Conservation (phyloP, 371 early-diverging fungal species). For the Paramicrosporidium saccamoebae region DNA sequence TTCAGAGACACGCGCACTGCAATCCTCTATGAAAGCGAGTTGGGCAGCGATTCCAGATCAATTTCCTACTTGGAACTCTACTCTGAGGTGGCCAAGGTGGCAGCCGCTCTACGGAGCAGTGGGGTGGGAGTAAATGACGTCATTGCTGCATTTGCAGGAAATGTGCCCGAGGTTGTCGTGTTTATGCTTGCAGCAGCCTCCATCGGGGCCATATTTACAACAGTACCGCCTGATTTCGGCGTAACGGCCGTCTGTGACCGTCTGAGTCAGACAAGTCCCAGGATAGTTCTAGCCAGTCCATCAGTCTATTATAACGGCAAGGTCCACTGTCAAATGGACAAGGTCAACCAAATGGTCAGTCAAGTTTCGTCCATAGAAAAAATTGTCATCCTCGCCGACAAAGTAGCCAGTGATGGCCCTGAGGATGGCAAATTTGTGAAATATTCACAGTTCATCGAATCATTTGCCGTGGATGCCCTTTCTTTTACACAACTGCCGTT, state of each 20-base stretch:
- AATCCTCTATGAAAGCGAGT: conserved; percentile 38
- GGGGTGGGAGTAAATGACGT: conserved; percentile 58
- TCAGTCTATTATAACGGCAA: conserved; percentile 64
- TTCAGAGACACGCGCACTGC: conserved; percentile 9
- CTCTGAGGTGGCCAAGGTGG: conserved; percentile 23
- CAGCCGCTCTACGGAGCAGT: conserved; percentile 23
- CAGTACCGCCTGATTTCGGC: conserved; percentile 83
- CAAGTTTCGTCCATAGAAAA: conserved; percentile 17
- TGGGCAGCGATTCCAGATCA: conserved; percentile 3
- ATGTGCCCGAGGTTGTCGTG: conserved; percentile 47
- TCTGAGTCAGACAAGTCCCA: conserved; percentile 75
- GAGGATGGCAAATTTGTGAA: conserved; percentile 3
- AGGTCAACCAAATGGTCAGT: conserved; percentile 25
- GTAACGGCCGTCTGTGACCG: conserved; percentile 65
- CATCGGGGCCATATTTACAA: conserved; percentile 76
- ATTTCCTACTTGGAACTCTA: conserved; percentile 43
- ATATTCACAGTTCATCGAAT: conserved; percentile 6
- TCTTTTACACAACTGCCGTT: conserved; percentile 53
- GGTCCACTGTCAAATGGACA: conserved; percentile 34
- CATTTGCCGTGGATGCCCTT: conserved; percentile 6
- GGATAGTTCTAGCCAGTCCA: conserved; percentile 61
- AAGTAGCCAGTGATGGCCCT: no score
- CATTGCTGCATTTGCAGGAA: conserved; percentile 72
- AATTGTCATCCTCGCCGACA: conserved; percentile 18
- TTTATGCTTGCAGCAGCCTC: conserved; percentile 69